Evolutionary conservation across 345 rosid genomes (phyloP).

Genomic region (Dimocarpus longan): DNA sequence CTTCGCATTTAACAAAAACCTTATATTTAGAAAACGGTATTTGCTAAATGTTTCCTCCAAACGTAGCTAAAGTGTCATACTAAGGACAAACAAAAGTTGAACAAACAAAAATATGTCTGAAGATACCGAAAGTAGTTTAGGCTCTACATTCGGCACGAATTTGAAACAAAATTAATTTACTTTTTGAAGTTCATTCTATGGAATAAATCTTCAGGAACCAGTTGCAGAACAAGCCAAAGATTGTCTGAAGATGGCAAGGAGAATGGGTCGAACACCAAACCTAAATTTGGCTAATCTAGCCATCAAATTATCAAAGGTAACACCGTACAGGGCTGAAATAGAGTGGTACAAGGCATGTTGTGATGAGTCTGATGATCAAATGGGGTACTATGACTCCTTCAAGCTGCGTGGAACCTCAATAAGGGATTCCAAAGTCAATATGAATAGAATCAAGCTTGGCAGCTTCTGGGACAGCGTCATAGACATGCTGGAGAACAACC

Average conservation of each 20-base stretch:
- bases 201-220: conserved; percentile 29
- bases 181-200: background rate
- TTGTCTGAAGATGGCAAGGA: conserved; percentile 50
- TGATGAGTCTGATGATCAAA: conserved; percentile 48
- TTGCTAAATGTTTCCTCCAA: background rate
- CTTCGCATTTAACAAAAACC: too few species aligned
- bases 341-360: conserved; percentile 63
- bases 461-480: conserved; percentile 67
- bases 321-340: conserved; percentile 52
- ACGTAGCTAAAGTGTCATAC: background rate
- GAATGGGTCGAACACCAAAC: conserved; percentile 50
- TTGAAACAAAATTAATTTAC: background rate
- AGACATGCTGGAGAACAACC: conserved; percentile 56
- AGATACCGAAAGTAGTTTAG: background rate
- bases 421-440: conserved; percentile 54
- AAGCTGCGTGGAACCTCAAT: conserved; percentile 44
- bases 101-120: background rate
- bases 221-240: conserved; percentile 36
- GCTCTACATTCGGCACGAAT: background rate
- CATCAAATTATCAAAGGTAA: conserved; percentile 42
- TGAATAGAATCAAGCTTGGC: conserved; percentile 66
- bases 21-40: background rate
- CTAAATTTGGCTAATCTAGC: conserved; percentile 54
- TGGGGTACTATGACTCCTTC: conserved; percentile 80
- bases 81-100: background rate